Percentiles rank a stretch among this genome's conserved stretches.
Evolutionary conservation across 306 rosid genomes (phyloP).

Genomic region (Luffa acutangula): DNA sequence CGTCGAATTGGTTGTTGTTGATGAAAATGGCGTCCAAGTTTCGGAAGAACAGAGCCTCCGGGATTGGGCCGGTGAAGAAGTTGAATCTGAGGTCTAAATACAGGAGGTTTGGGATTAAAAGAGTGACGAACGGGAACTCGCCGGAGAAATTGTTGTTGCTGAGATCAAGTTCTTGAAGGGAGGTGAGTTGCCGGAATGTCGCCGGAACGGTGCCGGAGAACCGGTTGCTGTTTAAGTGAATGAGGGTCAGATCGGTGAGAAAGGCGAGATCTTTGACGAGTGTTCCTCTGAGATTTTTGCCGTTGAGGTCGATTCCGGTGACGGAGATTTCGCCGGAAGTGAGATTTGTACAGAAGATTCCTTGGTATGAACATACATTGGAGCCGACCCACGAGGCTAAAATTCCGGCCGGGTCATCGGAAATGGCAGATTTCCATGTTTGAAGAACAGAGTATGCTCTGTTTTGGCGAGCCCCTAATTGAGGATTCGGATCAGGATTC

Average conservation of each 20-base stretch:
- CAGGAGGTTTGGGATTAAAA: conserved; percentile 58
- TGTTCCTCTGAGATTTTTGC: conserved; percentile 66
- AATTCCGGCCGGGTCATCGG: conserved; percentile 64
- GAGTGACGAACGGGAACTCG: conserved; percentile 44
- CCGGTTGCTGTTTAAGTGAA: conserved; percentile 83
- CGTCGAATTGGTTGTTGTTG: conserved; percentile 75
- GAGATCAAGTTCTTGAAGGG: conserved; percentile 72
- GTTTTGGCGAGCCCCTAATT: conserved; percentile 33
- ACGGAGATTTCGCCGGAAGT: conserved; percentile 32
- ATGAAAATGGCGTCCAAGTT: conserved; percentile 76
- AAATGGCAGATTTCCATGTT: conserved; percentile 84
- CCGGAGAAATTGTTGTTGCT: conserved; percentile 89
- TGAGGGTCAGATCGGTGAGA: conserved; percentile 56
- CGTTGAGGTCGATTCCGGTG: conserved; percentile 87
- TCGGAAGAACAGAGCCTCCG: conserved; percentile 54
- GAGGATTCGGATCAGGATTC: conserved; percentile 7
- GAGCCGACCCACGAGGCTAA: conserved; percentile 60
- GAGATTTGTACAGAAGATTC: conserved; percentile 62
- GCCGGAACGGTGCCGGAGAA: conserved; percentile 64
- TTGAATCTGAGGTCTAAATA: conserved; percentile 90
- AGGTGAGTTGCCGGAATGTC: conserved; percentile 39
- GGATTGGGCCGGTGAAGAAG: conserved; percentile 56
- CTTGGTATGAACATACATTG: conserved; percentile 79
- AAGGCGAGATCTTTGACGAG: conserved; percentile 64
- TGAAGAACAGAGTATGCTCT: conserved; percentile 71